Evolutionary conservation across 495 filamentous ascomycete species (phyloP), one percentile per base, ranked within the genome.

Genomic region (Aspergillus olivimuriae): DNA sequence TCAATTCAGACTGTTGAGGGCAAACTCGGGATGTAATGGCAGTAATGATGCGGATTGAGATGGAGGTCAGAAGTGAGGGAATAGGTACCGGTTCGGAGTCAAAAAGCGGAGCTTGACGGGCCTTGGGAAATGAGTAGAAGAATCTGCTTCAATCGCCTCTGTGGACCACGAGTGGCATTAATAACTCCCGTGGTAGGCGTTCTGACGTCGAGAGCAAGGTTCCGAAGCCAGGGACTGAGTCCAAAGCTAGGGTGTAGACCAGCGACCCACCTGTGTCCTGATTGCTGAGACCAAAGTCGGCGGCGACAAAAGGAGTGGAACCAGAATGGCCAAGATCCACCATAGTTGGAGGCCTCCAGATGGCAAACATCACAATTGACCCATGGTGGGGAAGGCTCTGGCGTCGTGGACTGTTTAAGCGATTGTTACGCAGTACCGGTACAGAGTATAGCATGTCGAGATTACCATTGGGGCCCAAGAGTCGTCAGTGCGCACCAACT

Each of bases 181-280:
- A 21, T 34, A 34, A 44, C 10, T 39, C 35, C 40, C 32, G 35
- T 43, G 18, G 17, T 33, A 49, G 18, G 34, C 46, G 28, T 32
- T 49, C 38, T 53, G 50, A 53, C 50, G 50, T 53, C 46, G 46
- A 46, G 34, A 48, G 34, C 17, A 44, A 20, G 40, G 30, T 35
- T 45, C 35, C 7, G 17, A 22, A 20, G 23, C 23, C 38, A 47
- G 30, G 31, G 45, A 47, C 38, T 46, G 31, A 38, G 19, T 23
- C 31, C 24, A 28, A 28, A 28, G 24, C 24, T 28, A 28, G 24
- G 24, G 24, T 28, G 24, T 28, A 28, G 6, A 28, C 24, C 24
- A 5, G 24, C 24, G 24, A 28, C 24, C 24, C 24, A 28, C 24
- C 11, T 5, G 24, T 28, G 11, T 28, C 24, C 24, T 28, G 6